Base-by-base conservation (phyloP, 2,329 filamentous ascomycete genomes). In the Reticulascus tulasneorum region DNA sequence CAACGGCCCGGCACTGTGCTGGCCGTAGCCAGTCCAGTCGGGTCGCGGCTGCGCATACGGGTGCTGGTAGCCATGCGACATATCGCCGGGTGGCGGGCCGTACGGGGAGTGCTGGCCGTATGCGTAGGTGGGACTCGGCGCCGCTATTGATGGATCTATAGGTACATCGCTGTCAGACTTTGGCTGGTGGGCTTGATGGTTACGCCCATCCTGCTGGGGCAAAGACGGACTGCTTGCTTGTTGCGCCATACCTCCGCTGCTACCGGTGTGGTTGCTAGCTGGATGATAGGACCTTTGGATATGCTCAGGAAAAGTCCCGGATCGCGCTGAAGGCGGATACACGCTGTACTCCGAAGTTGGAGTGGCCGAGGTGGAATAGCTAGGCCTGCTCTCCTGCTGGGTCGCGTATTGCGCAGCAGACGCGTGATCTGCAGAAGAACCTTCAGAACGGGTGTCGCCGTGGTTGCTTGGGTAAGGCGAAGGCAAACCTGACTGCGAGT, bases 81-180 rank as follows among this genome's bases (percentile, higher is more conserved):
- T 93, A 52, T 94, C 86, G 73, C 89, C 84, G 49, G 81, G 82
- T 48, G 82, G 82, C 39, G 85, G 79, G 40, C 80, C 80, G 66
- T 96, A 96, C 23, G 90, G 87, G 51, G 89, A 91, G 64, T 94
- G 94, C 60, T 85, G 82, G 45, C 74, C 70, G 54, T 88, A 84
- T 52, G 86, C 78, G 62, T 94, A 96, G 54, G 87, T 90, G 43
- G 91, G 90, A 75, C 88, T 95, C 59, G 88, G 86, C 55, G 86
- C 83, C 65, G 89, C 86, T 63, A 96, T 95, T 64, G 89, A 94
- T 58, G 90, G 89, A 94, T 96, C 91, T 96, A 94, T 90, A 84
- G 88, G 88, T 74, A 94, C 81, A 82, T 88, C 84, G 79, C 77
- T 79, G 88, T 95, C 86, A 95, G 90, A 94, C 69, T 88, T 90